Base-by-base conservation (phyloP, 2,329 filamentous ascomycete genomes). In the Leptographium galeiforme region DNA sequence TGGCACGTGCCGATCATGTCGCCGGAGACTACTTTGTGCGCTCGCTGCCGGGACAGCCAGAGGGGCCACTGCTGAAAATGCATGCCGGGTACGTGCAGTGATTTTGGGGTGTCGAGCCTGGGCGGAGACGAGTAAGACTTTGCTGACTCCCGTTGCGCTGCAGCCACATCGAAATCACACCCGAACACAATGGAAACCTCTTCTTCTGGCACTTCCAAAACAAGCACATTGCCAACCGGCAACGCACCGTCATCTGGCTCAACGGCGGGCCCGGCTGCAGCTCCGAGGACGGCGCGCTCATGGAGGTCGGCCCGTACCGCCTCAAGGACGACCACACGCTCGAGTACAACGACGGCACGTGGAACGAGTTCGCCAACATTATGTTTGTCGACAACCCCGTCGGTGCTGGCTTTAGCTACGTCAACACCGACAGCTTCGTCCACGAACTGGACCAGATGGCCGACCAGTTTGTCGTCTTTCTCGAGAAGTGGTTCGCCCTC, bases 141-240 rank as follows among this genome's bases (percentile, higher is more conserved):
- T 44, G 25, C 13, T 12, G 12, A 13, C 18, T 44, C 12, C 2
- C 4, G 6, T 44, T 19, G 40, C 40, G 8, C 14, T n/a, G 2
- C 62, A 95, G 89, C 53, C 93, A 98, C 72, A 85, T 98, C 67
- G 90, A 97, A 70, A 78, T 98, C 63, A 86, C 83, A 38, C 79
- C 85, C 19, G 83, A 89, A 60, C 79, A 85, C 66, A 89, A 97
- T 66, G 91, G 89, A 61, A 95, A 97, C 68, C 72, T 98, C 18
- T 98, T 97, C 75, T 98, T 98, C 75, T 98, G 93, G 93, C 88
- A 96, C 64, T 96, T 87, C 66, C 82, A 95, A 66, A 97, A 97
- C 66, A 80, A 87, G 61, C 93, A 98, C 67, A 95, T 98, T 60
- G 91, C 89, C 54, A 87, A 97, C 66, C 81, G 79, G 61, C 87